Evolutionary conservation across 164 flowering plant species (phyloP).

Genomic region (Buxus sempervirens): DNA sequence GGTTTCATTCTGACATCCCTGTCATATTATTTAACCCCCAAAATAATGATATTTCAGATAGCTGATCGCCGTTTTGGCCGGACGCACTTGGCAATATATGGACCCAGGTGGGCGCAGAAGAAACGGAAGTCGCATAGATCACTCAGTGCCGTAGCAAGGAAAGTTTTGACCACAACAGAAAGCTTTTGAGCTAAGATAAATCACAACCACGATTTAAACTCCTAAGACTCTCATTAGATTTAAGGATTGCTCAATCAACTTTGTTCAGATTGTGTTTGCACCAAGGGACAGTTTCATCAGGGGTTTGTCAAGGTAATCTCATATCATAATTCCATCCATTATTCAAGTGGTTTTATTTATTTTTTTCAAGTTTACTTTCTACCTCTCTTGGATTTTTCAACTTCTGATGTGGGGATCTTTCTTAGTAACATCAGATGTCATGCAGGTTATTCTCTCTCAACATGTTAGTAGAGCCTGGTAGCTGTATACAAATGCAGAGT

Average conservation of each 20-base stretch:
- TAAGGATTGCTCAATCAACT: not conserved
- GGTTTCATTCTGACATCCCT: not conserved
- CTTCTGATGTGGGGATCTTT: not conserved
- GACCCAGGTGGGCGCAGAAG: constrained; percentile 88
- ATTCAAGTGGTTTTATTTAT: not conserved
- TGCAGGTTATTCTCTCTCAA: not conserved
- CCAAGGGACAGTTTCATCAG: not conserved
- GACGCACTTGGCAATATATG: constrained; percentile 86
- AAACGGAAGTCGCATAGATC: constrained; percentile 35
- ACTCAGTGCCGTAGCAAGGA: not conserved
- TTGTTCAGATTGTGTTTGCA: not conserved
- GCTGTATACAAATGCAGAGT: not conserved
- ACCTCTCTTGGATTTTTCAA: no score
- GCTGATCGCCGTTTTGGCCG: constrained; percentile 86
- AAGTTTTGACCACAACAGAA: constrained; percentile 7
- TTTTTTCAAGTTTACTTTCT: no score
- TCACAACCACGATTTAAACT: not conserved
- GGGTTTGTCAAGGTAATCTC: not conserved
- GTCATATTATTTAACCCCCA: not conserved
- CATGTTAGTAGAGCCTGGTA: not conserved
- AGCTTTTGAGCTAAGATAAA: constrained; percentile 3
- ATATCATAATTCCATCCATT: not conserved
- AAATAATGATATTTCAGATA: constrained; percentile 40
- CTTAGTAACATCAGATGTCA: not conserved
- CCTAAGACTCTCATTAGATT: not conserved